Conservation (phyloP, 345 rosid genomes). For the Arabis alpina region DNA sequence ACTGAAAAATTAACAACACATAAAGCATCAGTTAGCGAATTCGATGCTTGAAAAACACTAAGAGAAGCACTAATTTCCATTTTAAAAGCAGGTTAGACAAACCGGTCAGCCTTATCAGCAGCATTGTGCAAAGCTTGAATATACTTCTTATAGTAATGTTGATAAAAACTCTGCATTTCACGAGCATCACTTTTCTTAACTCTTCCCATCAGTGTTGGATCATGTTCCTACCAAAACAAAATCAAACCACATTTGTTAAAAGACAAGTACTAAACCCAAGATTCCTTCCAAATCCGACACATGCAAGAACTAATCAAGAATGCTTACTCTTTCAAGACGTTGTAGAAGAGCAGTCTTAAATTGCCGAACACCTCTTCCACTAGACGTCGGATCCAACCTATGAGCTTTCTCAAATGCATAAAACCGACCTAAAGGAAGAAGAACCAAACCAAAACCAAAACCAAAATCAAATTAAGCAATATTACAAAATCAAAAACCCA, state of each 20-base stretch:
- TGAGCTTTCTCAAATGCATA: slow-evolving; percentile 99
- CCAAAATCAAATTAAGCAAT: slow-evolving; percentile 12
- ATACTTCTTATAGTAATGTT: slow-evolving; percentile 82
- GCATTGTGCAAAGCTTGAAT: slow-evolving; percentile 90
- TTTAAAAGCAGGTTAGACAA: slow-evolving; percentile 37
- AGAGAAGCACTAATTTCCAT: neutral
- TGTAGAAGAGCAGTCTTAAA: slow-evolving; percentile 99
- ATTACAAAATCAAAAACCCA: slow-evolving; percentile 5
- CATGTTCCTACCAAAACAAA: slow-evolving; percentile 63
- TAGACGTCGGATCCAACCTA: slow-evolving; percentile 92
- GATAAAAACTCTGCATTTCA: slow-evolving; percentile 92
- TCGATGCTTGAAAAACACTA: slow-evolving; percentile 8
- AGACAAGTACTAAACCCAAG: slow-evolving; percentile 1
- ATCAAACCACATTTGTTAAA: neutral
- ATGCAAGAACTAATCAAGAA: slow-evolving; percentile 15
- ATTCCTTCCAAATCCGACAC: slow-evolving; percentile 5
- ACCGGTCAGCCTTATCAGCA: slow-evolving; percentile 96
- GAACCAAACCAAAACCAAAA: neutral
- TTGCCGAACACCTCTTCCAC: slow-evolving; percentile 99
- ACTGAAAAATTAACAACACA: slow-evolving; percentile 52
- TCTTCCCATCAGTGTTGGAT: slow-evolving; percentile 76
- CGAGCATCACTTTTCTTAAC: slow-evolving; percentile 89
- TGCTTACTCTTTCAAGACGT: slow-evolving; percentile 89
- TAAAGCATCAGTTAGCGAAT: slow-evolving; percentile 3
- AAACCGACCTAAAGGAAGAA: slow-evolving; percentile 71